Evolutionary conservation across 345 rosid species (phyloP), one percentile per base, ranked within the genome.

Genomic region (Pistacia integerrima): DNA sequence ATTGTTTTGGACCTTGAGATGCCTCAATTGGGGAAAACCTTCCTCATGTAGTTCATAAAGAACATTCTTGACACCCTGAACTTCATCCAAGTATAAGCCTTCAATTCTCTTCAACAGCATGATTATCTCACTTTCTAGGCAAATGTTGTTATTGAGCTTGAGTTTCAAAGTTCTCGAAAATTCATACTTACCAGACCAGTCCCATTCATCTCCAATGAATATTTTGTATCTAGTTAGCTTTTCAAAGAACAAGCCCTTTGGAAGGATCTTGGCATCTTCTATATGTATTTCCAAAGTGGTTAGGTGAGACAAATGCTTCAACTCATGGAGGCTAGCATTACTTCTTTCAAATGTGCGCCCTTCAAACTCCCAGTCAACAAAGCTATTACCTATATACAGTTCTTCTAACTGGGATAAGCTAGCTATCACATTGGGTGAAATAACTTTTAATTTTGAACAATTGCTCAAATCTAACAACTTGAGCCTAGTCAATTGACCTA

Each of bases 371-470:
- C 85, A 79, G 0, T 30, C 28, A 11, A 12, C 12, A 54, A 74
- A 80, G 61, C 84, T 63, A 13, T 68, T 41, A 0, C 28, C 10
- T 76, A 77, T 74, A 30, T 48, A 75, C 28, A 85, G 51, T 17
- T 85, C 85, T 49, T 85, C 86, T 22, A 82, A 75, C 5, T 17
- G 33, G 12, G 56, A 38, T 61, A 82, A 76, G 10, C 51, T 11
- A 51, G 71, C 33, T 0, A 85, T 54, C 20, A 82, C 54, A 5
- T 44, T 41, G 0, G 41, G 17, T 35, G 77, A 73, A 17, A 82
- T 80, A 13, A 70, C 54, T 75, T 49, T 11, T 1, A 82, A 77
- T 1, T 18, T 11, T 0, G 3, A 8, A 20, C 88, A 80, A 14
- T 4, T 0, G 3, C 18, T 72, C 56, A 80, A 61, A 55, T 79